Conservation (phyloP, 2,329 filamentous ascomycete species). For the Penicillium fuscoglaucum region DNA sequence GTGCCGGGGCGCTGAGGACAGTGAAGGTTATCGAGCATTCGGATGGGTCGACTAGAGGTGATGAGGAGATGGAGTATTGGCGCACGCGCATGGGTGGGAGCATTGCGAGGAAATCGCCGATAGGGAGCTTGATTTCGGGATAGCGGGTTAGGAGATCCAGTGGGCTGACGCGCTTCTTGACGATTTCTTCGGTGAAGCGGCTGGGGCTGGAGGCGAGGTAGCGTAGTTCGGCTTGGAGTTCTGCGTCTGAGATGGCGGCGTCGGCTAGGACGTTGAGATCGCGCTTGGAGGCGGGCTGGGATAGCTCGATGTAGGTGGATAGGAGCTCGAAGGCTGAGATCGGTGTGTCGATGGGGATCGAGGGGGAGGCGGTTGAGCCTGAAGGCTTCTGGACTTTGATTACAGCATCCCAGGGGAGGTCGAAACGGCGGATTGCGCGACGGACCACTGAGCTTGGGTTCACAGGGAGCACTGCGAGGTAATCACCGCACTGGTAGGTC, state of each 20-base stretch:
- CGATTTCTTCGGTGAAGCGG: conserved; percentile 51
- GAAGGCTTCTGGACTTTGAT: conserved; percentile 59
- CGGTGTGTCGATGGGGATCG: conserved; percentile 56
- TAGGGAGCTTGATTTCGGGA: conserved; percentile 59
- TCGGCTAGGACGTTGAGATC: conserved; percentile 50
- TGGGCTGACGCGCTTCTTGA: conserved; percentile 54
- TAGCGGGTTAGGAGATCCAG: conserved; percentile 70
- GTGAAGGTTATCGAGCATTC: conserved; percentile 67
- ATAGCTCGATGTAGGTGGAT: conserved; percentile 70
- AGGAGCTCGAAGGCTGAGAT: conserved; percentile 65
- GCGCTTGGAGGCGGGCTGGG: conserved; percentile 69
- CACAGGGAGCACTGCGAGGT: conserved; percentile 70
- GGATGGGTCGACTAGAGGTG: conserved; percentile 60
- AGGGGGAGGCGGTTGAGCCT: conserved; percentile 38
- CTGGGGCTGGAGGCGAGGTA: conserved; percentile 33
- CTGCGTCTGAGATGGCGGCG: conserved; percentile 52
- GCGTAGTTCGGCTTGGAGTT: conserved; percentile 45
- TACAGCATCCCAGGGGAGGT: conserved; percentile 67
- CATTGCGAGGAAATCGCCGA: conserved; percentile 68
- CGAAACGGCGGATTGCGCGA: conserved; percentile 64
- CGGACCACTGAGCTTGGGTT: conserved; percentile 65
- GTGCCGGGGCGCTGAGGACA: conserved; percentile 59
- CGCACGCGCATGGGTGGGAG: conserved; percentile 74
- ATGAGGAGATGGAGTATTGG: conserved; percentile 80
- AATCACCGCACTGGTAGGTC: conserved; percentile 72